Percentiles rank a stretch among this genome's conserved stretches.
Conservation (phyloP, 805 yeast species). For the Yamadazyma endophytica region DNA sequence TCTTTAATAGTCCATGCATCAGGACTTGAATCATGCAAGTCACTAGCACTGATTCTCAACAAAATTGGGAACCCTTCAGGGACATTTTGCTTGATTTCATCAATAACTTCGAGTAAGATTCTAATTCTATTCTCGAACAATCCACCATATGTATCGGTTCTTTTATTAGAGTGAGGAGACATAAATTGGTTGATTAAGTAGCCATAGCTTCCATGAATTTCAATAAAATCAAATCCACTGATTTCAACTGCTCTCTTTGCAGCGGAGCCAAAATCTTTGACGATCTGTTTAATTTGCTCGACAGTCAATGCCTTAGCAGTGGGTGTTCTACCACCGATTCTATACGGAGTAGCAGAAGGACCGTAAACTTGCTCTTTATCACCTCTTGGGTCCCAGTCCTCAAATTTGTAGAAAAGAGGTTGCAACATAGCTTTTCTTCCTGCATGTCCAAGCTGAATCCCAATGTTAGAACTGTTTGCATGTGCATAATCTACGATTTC, state of each 20-base stretch:
- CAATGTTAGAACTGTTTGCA: conserved; percentile 41
- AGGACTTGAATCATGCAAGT: conserved; percentile 30
- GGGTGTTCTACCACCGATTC: conserved; percentile 22
- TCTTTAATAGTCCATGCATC: conserved; percentile 44
- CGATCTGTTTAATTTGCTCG: conserved; percentile 37
- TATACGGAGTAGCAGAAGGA: conserved; percentile 40
- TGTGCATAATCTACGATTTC: conserved; percentile 44
- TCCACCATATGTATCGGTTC: conserved; percentile 66
- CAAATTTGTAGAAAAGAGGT: conserved; percentile 24
- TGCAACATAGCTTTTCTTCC: conserved; percentile 45
- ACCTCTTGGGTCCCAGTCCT: conserved; percentile 34
- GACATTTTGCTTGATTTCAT: conserved; percentile 36
- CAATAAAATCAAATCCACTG: conserved; percentile 57
- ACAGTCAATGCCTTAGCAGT: conserved; percentile 41
- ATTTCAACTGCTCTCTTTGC: conserved; percentile 46
- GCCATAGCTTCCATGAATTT: conserved; percentile 65
- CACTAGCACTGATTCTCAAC: conserved; percentile 45
- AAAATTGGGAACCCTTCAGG: conserved; percentile 44
- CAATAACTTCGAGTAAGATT: conserved; percentile 44
- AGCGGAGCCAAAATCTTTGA: conserved; percentile 40
- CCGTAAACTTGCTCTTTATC: conserved; percentile 42
- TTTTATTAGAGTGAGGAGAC: conserved; percentile 41
- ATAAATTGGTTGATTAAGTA: conserved; percentile 49
- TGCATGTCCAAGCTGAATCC: conserved; percentile 53
- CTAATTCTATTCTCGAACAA: conserved; percentile 54